Evolutionary conservation across 140 eudicot species (phyloP).

Genomic region (Anethum foeniculum): DNA sequence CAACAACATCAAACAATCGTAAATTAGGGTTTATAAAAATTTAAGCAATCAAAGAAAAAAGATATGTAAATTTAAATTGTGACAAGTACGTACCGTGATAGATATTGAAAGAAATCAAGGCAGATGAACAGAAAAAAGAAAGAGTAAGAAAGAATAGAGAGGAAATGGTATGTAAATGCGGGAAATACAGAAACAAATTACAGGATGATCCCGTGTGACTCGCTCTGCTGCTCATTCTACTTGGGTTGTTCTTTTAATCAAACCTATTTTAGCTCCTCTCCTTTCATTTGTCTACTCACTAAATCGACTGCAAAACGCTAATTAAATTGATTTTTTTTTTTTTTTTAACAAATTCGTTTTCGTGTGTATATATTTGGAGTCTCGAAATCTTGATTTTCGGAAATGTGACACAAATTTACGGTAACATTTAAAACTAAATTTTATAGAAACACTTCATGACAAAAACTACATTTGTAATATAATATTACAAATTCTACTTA

Average conservation of each 20-base stretch:
- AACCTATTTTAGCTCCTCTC: neutral
- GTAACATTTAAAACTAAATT: too few species aligned
- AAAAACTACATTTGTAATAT: too few species aligned
- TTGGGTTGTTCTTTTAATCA: neutral
- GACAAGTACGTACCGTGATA: neutral
- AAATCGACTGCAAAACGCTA: too few species aligned
- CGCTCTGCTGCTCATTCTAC: conserved; percentile 2
- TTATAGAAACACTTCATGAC: too few species aligned
- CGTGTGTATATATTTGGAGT: too few species aligned
- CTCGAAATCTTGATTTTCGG: too few species aligned
- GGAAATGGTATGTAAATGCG: neutral
- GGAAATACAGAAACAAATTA: neutral
- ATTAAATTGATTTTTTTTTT: too few species aligned
- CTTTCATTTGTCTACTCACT: neutral
- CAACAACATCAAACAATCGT: neutral
- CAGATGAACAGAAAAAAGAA: neutral
- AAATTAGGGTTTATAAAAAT: too few species aligned
- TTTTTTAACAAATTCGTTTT: too few species aligned
- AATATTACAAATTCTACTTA: too few species aligned
- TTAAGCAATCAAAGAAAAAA: neutral
- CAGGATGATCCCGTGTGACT: neutral
- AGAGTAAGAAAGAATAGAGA: neutral
- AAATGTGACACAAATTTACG: too few species aligned
- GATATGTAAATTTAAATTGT: neutral
- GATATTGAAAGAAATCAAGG: neutral